These are phyloP conservation scores for Tuber brumale DNA, from an alignment of 495 filamentous ascomycete species.

Conservation along the genomic window DNA sequence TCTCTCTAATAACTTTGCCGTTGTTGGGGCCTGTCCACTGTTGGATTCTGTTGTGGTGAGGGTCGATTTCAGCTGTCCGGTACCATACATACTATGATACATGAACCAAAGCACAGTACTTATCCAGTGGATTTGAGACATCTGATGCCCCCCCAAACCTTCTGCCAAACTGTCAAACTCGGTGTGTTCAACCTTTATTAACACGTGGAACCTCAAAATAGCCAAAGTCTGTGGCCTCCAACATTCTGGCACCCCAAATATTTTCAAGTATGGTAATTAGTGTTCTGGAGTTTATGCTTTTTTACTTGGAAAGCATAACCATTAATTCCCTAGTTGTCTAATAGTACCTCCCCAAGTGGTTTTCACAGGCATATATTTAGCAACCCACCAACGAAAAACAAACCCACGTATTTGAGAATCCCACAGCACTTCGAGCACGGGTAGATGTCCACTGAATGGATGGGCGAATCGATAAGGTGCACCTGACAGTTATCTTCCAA, in stretches of 20 bases:
- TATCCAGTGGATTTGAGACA: background rate
- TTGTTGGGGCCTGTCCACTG: background rate
- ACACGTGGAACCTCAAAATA: background rate
- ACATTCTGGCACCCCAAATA: background rate
- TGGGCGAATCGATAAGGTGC: background rate
- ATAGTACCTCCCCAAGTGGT: background rate
- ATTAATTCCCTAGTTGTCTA: background rate
- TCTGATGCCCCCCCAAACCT: background rate
- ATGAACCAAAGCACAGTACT: background rate
- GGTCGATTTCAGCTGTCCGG: background rate
- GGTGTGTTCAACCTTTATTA: background rate
- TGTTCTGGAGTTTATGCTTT: background rate
- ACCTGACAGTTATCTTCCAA: background rate
- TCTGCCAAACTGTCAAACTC: background rate
- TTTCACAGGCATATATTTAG: background rate
- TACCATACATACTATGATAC: background rate
- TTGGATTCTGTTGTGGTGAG: background rate
- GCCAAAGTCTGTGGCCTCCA: background rate
- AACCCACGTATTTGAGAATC: background rate
- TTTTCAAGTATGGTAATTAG: background rate
- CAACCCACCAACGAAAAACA: background rate
- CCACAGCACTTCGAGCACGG: background rate
- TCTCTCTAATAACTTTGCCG: background rate
- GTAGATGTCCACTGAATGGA: background rate
- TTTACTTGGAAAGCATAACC: background rate